Evolutionary conservation across 495 filamentous ascomycete species (phyloP), one percentile per base, ranked within the genome.

Genomic region (Bacidia gigantensis): DNA sequence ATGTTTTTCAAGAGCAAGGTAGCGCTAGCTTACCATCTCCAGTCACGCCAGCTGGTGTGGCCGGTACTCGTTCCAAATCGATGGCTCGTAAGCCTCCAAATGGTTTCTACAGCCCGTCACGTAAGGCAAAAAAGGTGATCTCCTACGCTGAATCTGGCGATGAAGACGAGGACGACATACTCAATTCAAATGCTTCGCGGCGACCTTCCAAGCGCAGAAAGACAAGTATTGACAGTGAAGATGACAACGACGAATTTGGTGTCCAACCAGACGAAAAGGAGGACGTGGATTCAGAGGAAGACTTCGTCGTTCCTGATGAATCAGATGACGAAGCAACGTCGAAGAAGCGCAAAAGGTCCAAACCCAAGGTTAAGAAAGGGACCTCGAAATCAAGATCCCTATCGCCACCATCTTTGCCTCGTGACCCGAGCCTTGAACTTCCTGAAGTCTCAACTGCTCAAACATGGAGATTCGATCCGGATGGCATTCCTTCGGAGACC

Each of bases 401-500:
- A 11, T 56, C 68, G n/a, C 66, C 75, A 3, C 66, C 72, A 11
- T 61, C 65, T 2, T n/a, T 26, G 18, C 41, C 25, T 11, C 22
- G 51, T 1, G 32, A 55, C 29, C 21, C 29, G 26, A 22, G 26
- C 3, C 18, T 42, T 17, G 56, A 58, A 11, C 79, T 75, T 57
- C 79, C 70, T 45, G 67, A 80, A 3, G 66, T 76, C 22, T 89
- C 90, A 0, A 90, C 86, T 9, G 83, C 90, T 7, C 71, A 82
- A 56, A 79, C 95, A 57, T 93, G 89, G 90, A 78, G 75, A 20
- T 93, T 84, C 60, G 85, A 96, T 58, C 84, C 89, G 0, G 74
- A 88, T n/a, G 83, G 77, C 51, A 66, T 75, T 7, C 73, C 83
- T 44, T 76, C 81, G 25, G 64, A 74, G 17, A 26, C 18, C 11